phyloP scores from a whole-genome alignment of 192 early-diverging fungal genomes.

The Backusella tuberculispora region DNA sequence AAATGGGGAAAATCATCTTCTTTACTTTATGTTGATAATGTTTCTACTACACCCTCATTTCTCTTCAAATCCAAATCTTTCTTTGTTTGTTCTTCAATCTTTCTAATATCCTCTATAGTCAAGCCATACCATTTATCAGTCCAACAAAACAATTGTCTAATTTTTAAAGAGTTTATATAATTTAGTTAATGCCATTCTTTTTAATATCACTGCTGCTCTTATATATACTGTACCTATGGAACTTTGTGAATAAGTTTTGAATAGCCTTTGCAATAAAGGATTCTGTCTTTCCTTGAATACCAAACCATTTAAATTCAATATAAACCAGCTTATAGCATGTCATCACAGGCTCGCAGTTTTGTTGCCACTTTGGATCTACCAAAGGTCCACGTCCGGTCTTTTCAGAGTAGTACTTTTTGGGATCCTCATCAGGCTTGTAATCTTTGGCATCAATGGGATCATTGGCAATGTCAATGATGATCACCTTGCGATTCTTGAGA shows the following conservation, averaged over 20 bases:
- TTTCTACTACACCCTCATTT: constrained; percentile 16
- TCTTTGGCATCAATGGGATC: constrained; percentile 55
- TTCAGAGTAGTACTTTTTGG: constrained; percentile 60
- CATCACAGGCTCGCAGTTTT: constrained; percentile 73
- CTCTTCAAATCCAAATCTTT: constrained; percentile 55
- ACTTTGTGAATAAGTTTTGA: constrained; percentile 61
- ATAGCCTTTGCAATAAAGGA: constrained; percentile 62
- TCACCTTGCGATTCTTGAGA: constrained; percentile 64
- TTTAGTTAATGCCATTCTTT: background rate
- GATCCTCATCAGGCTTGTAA: constrained; percentile 69
- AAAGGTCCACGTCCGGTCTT: constrained; percentile 75
- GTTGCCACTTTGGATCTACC: constrained; percentile 54
- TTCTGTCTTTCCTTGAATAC: constrained; percentile 67
- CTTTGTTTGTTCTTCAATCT: constrained; percentile 68
- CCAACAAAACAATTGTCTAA: constrained; percentile 70
- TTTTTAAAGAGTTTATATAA: background rate
- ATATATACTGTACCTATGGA: constrained; percentile 56
- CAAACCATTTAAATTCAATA: constrained; percentile 78
- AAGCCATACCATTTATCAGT: constrained; percentile 78
- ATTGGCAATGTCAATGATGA: constrained; percentile 69
- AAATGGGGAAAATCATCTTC: background rate
- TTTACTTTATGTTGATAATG: background rate
- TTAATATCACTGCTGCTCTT: background rate
- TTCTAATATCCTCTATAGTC: constrained; percentile 70
- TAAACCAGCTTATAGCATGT: constrained; percentile 82